Percentiles rank a stretch among this genome's conserved stretches.
phyloP scores from a whole-genome alignment of 805 yeast genomes.

The Saturnispora hagleri region DNA sequence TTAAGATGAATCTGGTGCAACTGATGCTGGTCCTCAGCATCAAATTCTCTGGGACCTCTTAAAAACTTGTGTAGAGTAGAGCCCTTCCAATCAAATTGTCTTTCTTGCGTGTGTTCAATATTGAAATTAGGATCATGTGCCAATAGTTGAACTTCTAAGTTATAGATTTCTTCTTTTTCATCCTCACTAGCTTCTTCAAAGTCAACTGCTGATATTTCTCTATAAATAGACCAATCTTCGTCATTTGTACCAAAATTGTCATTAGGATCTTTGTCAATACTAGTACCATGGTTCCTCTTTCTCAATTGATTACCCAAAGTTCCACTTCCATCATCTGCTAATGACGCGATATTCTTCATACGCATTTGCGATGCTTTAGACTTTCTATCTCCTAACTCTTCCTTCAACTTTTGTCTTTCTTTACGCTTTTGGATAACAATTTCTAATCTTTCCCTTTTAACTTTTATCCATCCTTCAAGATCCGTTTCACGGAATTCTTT shows the following conservation, averaged over 20 bases:
- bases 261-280: conserved; percentile 83
- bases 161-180: conserved; percentile 49
- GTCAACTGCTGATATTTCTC: conserved; percentile 67
- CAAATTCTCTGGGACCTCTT: conserved; percentile 83
- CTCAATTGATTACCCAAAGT: conserved; percentile 15
- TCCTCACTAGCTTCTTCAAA: conserved; percentile 78
- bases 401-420: conserved; percentile 60
- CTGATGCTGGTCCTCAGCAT: conserved; percentile 74
- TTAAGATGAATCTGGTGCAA: conserved; percentile 87
- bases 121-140: conserved; percentile 81
- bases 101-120: conserved; percentile 74
- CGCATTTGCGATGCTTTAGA: conserved; percentile 87
- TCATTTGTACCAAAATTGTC: conserved; percentile 94
- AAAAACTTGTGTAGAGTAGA: conserved; percentile 73
- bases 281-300: conserved; percentile 46
- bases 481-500: conserved; percentile 69
- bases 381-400: conserved; percentile 78
- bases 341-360: conserved; percentile 82
- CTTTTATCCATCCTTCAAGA: conserved; percentile 69
- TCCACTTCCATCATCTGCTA: conserved; percentile 55
- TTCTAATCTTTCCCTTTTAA: conserved; percentile 53
- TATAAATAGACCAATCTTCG: conserved; percentile 89
- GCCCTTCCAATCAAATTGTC: conserved; percentile 77
- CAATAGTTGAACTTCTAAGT: conserved; percentile 65
- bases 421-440: conserved; percentile 50